phyloP scores from a whole-genome alignment of 495 filamentous ascomycete species.

The Penicillium angulare region DNA sequence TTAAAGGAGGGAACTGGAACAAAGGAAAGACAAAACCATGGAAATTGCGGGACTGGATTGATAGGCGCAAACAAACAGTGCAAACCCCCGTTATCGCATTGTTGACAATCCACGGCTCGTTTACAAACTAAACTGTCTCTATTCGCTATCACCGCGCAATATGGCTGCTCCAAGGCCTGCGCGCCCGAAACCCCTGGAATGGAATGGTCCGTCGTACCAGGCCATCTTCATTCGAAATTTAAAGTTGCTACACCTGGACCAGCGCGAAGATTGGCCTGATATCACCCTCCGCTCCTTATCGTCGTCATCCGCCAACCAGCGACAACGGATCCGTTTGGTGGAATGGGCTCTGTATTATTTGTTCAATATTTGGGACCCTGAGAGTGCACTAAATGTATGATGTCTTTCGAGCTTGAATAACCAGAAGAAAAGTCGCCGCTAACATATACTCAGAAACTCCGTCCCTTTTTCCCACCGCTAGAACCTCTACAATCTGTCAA shows the following conservation, averaged over 20 bases:
- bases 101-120: conserved; percentile 17
- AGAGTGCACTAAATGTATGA: conserved; percentile 67
- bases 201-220: conserved; percentile 50
- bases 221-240: conserved; percentile 78
- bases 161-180: conserved; percentile 35
- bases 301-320: conserved; percentile 68
- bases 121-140: conserved; percentile 13
- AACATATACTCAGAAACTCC: conserved; percentile 62
- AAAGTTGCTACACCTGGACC: conserved; percentile 74
- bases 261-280: conserved; percentile 71
- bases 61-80: conserved; percentile 26
- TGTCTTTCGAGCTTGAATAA: not conserved
- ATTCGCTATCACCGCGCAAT: conserved; percentile 5
- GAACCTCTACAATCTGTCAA: conserved; percentile 87
- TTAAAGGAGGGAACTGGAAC: not conserved
- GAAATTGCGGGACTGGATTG: conserved; percentile 1
- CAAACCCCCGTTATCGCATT: conserved; percentile 31
- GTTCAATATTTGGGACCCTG: conserved; percentile 76
- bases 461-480: conserved; percentile 83
- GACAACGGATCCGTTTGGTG: conserved; percentile 70
- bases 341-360: conserved; percentile 86
- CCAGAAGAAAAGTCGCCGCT: not conserved
- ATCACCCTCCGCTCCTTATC: conserved; percentile 65
- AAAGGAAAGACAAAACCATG: conserved; percentile 10
- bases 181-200: conserved; percentile 36